Conservation (phyloP, 139 green algal species). For the Chlamydomonas asymmetrica region DNA sequence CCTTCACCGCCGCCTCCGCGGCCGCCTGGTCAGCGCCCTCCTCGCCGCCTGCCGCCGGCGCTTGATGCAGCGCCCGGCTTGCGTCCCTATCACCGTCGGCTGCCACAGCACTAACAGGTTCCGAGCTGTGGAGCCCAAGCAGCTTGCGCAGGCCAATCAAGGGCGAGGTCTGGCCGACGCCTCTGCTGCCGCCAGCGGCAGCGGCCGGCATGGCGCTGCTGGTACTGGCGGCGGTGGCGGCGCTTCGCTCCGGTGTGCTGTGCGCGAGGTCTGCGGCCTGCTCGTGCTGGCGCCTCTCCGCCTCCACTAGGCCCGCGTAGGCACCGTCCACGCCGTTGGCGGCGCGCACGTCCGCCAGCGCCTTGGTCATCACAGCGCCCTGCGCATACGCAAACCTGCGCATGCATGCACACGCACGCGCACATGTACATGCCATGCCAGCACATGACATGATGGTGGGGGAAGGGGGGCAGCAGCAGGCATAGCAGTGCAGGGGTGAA, state of each 20-base stretch:
- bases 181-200: not conserved
- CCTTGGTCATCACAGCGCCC: not conserved
- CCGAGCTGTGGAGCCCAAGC: not conserved
- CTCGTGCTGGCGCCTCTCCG: not conserved
- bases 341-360: not conserved
- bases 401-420: too few relatives aligned
- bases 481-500: too few relatives aligned
- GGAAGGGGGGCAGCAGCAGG: too few relatives aligned
- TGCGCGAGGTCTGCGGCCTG: not conserved
- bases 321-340: not conserved
- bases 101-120: not conserved
- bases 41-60: not conserved
- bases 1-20: not conserved
- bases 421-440: too few relatives aligned
- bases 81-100: not conserved
- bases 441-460: too few relatives aligned
- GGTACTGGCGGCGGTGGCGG: too few relatives aligned
- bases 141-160: not conserved
- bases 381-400: conserved; percentile 12
- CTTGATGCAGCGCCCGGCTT: not conserved
- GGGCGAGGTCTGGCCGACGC: not conserved
- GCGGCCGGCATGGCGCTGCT: not conserved
- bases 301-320: not conserved
- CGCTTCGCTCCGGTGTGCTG: not conserved
- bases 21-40: too few relatives aligned